A percentile compares a stretch with the other conserved stretches of the same genome.
Evolutionary conservation across 2,329 filamentous ascomycete genomes (phyloP).

Genomic region (Aspergillus glaucus): DNA sequence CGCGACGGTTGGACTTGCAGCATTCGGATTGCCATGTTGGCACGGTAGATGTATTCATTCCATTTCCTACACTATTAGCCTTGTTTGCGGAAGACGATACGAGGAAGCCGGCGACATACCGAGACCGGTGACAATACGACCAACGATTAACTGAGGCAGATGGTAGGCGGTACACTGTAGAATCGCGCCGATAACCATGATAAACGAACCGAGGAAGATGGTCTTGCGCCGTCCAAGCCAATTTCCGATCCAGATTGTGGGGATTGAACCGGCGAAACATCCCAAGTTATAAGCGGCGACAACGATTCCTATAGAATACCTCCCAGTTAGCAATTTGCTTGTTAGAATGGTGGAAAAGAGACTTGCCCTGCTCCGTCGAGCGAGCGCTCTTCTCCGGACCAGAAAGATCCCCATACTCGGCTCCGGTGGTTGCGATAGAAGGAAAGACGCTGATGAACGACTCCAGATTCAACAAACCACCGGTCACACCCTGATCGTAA

Average conservation of each 20-base stretch:
- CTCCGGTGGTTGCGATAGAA: constrained; percentile 28
- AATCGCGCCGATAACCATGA: constrained; percentile 46
- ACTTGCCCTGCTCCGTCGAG: constrained; percentile 32
- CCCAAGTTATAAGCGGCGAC: constrained; percentile 44
- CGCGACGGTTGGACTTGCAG: constrained; percentile 45
- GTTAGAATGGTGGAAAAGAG: neutral
- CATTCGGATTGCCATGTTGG: constrained; percentile 49
- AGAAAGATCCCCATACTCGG: constrained; percentile 11
- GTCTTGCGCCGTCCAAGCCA: constrained; percentile 46
- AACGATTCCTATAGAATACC: constrained; percentile 26
- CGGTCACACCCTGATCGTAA: constrained; percentile 40
- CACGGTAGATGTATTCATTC: constrained; percentile 48
- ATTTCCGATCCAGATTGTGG: constrained; percentile 48
- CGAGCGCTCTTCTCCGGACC: constrained; percentile 15
- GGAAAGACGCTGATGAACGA: constrained; percentile 40
- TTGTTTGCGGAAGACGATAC: neutral
- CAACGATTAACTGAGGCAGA: constrained; percentile 46
- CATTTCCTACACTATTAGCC: constrained; percentile 28
- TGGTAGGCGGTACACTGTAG: constrained; percentile 44
- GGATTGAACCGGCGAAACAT: constrained; percentile 46
- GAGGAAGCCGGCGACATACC: constrained; percentile 22
- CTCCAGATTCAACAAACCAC: constrained; percentile 37
- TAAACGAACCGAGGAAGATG: constrained; percentile 44
- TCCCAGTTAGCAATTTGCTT: no score
- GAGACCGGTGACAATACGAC: constrained; percentile 47